A percentile compares a stretch with the other conserved stretches of the same genome.
These are phyloP conservation scores for Gryganskiella cystojenkinii DNA, from an alignment of 192 early-diverging fungal genomes.

Conservation along the genomic window DNA sequence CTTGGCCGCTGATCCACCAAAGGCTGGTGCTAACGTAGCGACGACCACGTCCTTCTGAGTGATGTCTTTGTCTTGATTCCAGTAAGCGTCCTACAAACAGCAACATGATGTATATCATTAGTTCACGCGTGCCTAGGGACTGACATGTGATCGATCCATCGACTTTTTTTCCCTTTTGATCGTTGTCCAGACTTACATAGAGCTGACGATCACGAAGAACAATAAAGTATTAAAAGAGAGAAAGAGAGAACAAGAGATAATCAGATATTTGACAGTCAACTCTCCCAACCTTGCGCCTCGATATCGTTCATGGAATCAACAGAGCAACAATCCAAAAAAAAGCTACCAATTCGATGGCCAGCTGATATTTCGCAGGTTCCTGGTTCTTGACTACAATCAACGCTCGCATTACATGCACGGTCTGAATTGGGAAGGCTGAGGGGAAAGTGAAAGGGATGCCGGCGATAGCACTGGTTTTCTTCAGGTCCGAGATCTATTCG, in stretches of 20 bases:
- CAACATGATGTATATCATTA: neutral
- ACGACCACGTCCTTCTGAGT: conserved; percentile 13
- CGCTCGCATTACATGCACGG: conserved; percentile 21
- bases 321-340: neutral
- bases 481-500: conserved; percentile 24
- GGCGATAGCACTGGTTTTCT: neutral
- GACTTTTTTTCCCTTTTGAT: neutral
- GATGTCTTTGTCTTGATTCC: conserved; percentile 23
- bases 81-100: conserved; percentile 27
- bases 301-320: too few relatives aligned
- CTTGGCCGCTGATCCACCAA: conserved; percentile 20
- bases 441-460: conserved; percentile 34
- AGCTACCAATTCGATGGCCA: conserved; percentile 38
- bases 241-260: neutral
- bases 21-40: conserved; percentile 9
- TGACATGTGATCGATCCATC: neutral
- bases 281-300: too few relatives aligned
- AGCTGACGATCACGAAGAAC: conserved; percentile 4
- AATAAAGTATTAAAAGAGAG: neutral
- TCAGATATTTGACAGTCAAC: neutral
- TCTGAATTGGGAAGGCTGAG: conserved; percentile 20
- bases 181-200: conserved; percentile 14
- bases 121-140: neutral
- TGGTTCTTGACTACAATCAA: conserved; percentile 33
- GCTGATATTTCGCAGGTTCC: conserved; percentile 20